phyloP scores from a whole-genome alignment of 2,329 filamentous ascomycete species.

The Fusarium scirpi region DNA sequence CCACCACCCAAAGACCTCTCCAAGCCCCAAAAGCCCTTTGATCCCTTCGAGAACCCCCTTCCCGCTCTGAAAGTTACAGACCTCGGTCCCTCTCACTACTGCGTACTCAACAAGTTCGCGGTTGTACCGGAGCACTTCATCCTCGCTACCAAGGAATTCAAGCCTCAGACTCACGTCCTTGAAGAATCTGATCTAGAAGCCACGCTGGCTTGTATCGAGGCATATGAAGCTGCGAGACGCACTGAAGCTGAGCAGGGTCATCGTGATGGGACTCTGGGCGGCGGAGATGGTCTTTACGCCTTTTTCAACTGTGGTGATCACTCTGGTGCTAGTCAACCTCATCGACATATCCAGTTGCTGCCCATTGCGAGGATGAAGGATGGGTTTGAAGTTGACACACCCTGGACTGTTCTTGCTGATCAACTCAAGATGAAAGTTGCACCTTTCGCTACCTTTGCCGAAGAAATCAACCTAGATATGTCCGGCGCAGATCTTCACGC shows the following conservation, averaged over 20 bases:
- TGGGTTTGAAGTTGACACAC: slow-evolving; percentile 54
- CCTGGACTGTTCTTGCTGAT: slow-evolving; percentile 65
- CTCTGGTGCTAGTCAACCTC: slow-evolving; percentile 78
- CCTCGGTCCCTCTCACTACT: slow-evolving; percentile 67
- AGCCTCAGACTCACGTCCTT: slow-evolving; percentile 73
- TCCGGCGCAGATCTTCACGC: slow-evolving; percentile 53
- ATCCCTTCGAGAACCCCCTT: slow-evolving; percentile 74
- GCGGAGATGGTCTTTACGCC: slow-evolving; percentile 63
- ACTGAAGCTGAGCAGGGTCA: slow-evolving; percentile 3
- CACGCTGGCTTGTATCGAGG: slow-evolving; percentile 70
- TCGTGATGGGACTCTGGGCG: slow-evolving; percentile 5
- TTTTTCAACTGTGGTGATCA: slow-evolving; percentile 78
- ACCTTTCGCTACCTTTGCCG: slow-evolving; percentile 61
- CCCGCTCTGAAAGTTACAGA: slow-evolving; percentile 64
- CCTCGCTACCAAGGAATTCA: slow-evolving; percentile 72
- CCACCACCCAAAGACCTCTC: slow-evolving; percentile 49
- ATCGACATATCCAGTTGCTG: slow-evolving; percentile 78
- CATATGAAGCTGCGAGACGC: slow-evolving; percentile 57
- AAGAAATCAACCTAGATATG: slow-evolving; percentile 52
- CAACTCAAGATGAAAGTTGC: slow-evolving; percentile 48
- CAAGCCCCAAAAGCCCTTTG: slow-evolving; percentile 57
- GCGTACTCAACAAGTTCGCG: slow-evolving; percentile 82
- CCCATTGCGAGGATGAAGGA: slow-evolving; percentile 72
- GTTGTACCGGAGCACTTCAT: slow-evolving; percentile 79
- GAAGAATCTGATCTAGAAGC: slow-evolving; percentile 70